These are phyloP conservation scores for Chlamydomonas applanata DNA, from an alignment of 139 green algal species.

Conservation along the genomic window DNA sequence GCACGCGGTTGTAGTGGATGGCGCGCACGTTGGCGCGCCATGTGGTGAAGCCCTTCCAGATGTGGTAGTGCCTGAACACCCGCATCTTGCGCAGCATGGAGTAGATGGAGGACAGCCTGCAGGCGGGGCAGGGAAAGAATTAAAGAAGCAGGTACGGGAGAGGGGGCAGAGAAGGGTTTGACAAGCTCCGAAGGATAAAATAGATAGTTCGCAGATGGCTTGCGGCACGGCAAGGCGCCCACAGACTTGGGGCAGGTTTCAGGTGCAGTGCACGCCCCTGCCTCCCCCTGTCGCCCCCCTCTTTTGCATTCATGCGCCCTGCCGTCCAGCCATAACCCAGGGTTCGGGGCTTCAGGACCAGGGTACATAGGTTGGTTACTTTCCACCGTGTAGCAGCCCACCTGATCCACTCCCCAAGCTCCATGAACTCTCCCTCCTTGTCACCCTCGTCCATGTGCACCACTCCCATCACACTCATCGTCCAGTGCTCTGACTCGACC, in stretches of 20 bases:
- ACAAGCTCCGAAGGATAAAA: no score
- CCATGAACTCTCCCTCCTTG: conserved; percentile 30
- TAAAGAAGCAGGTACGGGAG: neutral
- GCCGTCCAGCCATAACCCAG: no score
- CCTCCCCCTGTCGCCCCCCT: no score
- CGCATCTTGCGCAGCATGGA: conserved; percentile 41
- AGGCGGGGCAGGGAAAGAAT: neutral
- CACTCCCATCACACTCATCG: conserved; percentile 33
- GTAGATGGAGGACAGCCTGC: conserved; percentile 28
- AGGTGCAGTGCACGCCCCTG: no score
- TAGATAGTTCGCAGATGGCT: no score
- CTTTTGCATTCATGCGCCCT: no score
- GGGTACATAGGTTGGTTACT: no score
- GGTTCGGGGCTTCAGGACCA: no score
- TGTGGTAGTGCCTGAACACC: conserved; percentile 36
- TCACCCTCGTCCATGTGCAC: conserved; percentile 16
- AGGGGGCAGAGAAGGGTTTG: neutral
- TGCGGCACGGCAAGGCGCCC: no score
- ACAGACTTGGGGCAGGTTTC: no score
- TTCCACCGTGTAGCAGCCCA: conserved; percentile 7
- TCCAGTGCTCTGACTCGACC: conserved; percentile 27
- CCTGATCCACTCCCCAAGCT: conserved; percentile 41
- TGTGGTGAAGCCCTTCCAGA: conserved; percentile 17
- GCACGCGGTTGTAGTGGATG: conserved; percentile 12
- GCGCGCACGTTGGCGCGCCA: conserved; percentile 20